Evolutionary conservation across 768 basidiomycete species (phyloP).

Genomic region (Amanita jacksonii): DNA sequence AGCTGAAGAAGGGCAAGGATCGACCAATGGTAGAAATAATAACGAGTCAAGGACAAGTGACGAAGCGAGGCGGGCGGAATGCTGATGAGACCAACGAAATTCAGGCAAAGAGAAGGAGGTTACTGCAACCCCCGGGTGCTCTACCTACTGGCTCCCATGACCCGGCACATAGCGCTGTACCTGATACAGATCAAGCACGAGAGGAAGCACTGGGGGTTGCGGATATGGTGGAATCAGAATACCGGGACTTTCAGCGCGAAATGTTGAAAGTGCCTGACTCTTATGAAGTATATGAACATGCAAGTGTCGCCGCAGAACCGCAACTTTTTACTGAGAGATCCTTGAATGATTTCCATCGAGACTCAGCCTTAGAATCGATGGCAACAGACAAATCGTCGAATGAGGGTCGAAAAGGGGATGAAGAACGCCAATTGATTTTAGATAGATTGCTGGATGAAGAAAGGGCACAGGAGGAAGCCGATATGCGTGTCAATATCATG

Average conservation of each 20-base stretch:
- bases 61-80: conserved; percentile 20
- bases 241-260: conserved; percentile 55
- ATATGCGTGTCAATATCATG: conserved; percentile 58
- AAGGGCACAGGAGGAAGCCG: conserved; percentile 80
- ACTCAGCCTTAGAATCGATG: conserved; percentile 30
- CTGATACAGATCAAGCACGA: no score
- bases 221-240: conserved; percentile 52
- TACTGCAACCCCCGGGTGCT: conserved; percentile 10
- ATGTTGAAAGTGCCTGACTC: conserved; percentile 38
- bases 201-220: conserved; percentile 11
- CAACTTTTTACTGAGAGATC: conserved; percentile 42
- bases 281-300: conserved; percentile 51
- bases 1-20: conserved; percentile 25
- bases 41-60: conserved; percentile 23
- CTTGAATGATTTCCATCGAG: no score
- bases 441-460: conserved; percentile 80
- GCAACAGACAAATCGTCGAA: conserved; percentile 18
- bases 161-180: no score
- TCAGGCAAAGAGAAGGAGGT: conserved; percentile 11
- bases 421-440: conserved; percentile 55
- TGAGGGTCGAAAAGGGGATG: conserved; percentile 14
- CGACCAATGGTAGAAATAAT: conserved; percentile 11
- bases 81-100: conserved; percentile 10
- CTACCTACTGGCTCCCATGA: conserved; percentile 65
- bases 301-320: conserved; percentile 66